phyloP scores from a whole-genome alignment of 2,329 filamentous ascomycete species.

The Fusarium keratoplasticum region DNA sequence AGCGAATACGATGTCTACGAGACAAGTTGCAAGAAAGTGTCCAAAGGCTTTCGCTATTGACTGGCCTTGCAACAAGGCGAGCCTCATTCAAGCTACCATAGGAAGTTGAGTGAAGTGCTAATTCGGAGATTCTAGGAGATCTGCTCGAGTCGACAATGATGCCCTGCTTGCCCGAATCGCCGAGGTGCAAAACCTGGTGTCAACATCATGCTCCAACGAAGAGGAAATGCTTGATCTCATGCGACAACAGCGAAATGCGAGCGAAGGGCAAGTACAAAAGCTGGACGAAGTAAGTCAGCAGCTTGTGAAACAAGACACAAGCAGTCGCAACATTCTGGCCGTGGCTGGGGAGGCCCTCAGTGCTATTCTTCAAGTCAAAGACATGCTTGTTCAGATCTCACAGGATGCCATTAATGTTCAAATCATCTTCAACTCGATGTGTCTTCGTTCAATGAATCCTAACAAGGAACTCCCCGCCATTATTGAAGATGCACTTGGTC shows the following conservation, averaged over 20 bases:
- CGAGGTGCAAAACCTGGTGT: neutral
- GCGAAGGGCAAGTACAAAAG: neutral
- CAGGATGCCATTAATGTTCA: neutral
- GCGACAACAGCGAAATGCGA: neutral
- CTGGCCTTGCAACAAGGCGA: neutral
- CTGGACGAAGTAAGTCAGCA: neutral
- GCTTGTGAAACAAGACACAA: neutral
- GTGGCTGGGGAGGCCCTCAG: neutral
- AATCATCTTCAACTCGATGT: neutral
- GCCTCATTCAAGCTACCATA: neutral
- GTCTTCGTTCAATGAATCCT: neutral
- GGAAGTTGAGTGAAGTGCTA: accelerated
- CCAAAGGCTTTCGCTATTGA: neutral
- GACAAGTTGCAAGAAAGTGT: neutral
- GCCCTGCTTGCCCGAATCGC: neutral
- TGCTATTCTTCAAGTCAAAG: neutral
- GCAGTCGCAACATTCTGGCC: neutral
- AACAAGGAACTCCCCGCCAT: neutral
- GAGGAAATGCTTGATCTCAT: neutral
- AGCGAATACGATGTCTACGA: neutral
- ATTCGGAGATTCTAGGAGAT: neutral
- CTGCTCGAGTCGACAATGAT: neutral
- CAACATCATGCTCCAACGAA: too few relatives aligned
- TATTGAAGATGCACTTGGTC: neutral
- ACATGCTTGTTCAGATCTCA: neutral